Evolutionary conservation across 208 protist species (phyloP), one percentile per base, ranked within the genome.

Genomic region (Trypanosoma lewisi): DNA sequence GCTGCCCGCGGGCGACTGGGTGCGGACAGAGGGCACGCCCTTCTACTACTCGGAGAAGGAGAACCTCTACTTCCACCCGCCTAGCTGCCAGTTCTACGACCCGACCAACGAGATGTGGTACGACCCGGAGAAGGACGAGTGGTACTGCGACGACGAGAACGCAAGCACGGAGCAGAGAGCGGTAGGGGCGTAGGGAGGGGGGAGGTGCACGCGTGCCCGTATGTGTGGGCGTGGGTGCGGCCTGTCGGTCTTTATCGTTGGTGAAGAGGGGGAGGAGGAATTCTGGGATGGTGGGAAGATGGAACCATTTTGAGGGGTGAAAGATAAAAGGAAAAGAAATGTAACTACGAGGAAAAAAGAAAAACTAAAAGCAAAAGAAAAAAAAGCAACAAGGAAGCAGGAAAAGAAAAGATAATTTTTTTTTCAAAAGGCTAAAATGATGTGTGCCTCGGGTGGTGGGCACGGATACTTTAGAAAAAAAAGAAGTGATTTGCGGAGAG

Each of bases 31-130:
- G 73, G 83, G 81, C 30, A 91, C 88, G n/a, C 81, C 82, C 0
- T 95, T 91, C 70, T 95, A 92, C 77, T 95, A 92, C 78, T 92
- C 80, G 9, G 76, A 73, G 31, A 78, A 63, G 48, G 88, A 95
- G 63, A 95, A 95, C 59, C 67, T 95, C 14, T 95, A 92, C 77
- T 95, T 88, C 75, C 85, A 92, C 76, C 85, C 89, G 48, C 82
- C 89, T 83, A 92, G 85, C 67, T 85, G 82, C 57, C 89, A 95
- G 74, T 95, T 92, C 74, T 95, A 91, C 53, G 89, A 95, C 63
- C 89, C 89, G 0, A 91, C 83, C 17, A 92, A 90, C 70, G 78
- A 87, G 70, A 92, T 95, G 85, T 95, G 89, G 89, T 95, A 91
- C 54, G 89, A 92, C 64, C 83, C 89, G 7, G 83, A 89, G 67